Evolutionary conservation across 148 eudicot species (phyloP), one percentile per base, ranked within the genome.

Genomic region (Camellia lanceoleosa): DNA sequence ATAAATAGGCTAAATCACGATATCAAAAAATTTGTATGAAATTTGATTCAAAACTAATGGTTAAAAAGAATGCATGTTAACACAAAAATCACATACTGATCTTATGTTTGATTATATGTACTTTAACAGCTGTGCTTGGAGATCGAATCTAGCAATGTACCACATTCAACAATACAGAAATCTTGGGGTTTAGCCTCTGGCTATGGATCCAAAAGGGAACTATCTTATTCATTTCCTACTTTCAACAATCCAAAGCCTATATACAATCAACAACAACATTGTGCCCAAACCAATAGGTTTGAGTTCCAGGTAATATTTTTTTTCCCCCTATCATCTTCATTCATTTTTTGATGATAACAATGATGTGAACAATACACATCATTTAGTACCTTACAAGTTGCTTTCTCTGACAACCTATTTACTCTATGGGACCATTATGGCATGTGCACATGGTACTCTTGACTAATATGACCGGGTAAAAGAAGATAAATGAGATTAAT

Each of bases 71-170:
- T 14, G 12, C 9, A 62, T 18, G 8, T 0, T 5, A 4, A 30
- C 38, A 30, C 38, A 30, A 30, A 30, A 30, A 30, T 62, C 8
- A 11, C 4, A 18, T 5, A 30, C 12, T 18, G 18, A 19, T 4
- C 4, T 18, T 2, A 5, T 62, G 66, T 18, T 62, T 30, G 20
- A 62, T 62, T 62, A 5, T 62, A 19, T 18, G 23, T 62, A 11
- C 63, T 42, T 73, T 30, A 30, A 56, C 84, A 87, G 91, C 51
- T 87, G n/a, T 81, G 82, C 51, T 80, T 78, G 68, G 77, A 79
- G 75, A 80, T 83, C 2, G 89, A 89, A 74, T 80, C 88, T 5
- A 42, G 80, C 49, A 70, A 47, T 68, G 7, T 49, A 49, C 13
- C 13, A 56, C 3, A 11, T 56, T 13, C 60, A 14, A 56, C 9